phyloP scores from a whole-genome alignment of 345 rosid genomes.

The Rubroshorea leprosula region DNA sequence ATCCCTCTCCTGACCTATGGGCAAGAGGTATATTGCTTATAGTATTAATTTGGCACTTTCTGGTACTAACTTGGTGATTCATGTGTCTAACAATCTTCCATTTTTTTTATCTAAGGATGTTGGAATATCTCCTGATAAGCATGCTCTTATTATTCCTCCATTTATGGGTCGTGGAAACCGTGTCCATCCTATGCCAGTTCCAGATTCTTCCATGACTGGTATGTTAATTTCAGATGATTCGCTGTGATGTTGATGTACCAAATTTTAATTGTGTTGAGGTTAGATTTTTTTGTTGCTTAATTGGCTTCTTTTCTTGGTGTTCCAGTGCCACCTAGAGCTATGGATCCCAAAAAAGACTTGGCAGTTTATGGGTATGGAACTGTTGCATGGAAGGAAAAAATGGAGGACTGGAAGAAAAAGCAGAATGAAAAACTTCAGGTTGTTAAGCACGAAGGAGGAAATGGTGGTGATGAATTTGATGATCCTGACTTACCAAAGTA shows the following conservation, averaged over 20 bases:
- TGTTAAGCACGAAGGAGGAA: constrained; percentile 52
- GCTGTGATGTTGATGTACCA: neutral
- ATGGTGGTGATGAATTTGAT: constrained; percentile 40
- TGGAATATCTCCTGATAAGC: constrained; percentile 65
- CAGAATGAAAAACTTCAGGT: constrained; percentile 63
- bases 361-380: constrained; percentile 89
- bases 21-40: constrained; percentile 46
- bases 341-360: constrained; percentile 83
- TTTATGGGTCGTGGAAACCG: constrained; percentile 45
- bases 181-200: constrained; percentile 44
- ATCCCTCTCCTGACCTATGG: constrained; percentile 69
- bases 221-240: constrained; percentile 21
- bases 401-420: constrained; percentile 85
- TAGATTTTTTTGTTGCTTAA: constrained; percentile 1
- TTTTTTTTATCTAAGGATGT: constrained; percentile 39
- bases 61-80: neutral
- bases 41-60: neutral
- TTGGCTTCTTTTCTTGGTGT: constrained; percentile 15
- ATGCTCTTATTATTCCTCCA: constrained; percentile 76
- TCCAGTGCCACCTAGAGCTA: constrained; percentile 71
- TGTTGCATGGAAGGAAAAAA: constrained; percentile 87
- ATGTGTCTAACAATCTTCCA: neutral
- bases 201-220: constrained; percentile 55
- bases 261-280: constrained; percentile 3
- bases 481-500: constrained; percentile 78